Evolutionary conservation across 1,284 basidiomycete species (phyloP).

Genomic region (Bondarzewia mesenterica): DNA sequence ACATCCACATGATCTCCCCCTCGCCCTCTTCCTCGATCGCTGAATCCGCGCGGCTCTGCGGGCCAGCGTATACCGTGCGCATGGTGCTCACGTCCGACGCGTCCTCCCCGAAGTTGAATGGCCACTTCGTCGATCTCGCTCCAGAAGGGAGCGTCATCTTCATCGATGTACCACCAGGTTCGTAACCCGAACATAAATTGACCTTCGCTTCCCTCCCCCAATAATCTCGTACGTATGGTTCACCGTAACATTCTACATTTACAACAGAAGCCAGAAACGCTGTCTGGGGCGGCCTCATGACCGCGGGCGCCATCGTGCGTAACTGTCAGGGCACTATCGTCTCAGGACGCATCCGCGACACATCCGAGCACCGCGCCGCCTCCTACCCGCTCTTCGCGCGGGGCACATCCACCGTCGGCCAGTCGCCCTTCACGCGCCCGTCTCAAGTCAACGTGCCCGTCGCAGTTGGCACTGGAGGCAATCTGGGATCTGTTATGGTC

Average conservation of each 20-base stretch:
- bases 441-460: slow-evolving; percentile 74
- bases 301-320: slow-evolving; percentile 69
- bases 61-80: slow-evolving; percentile 86
- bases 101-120: slow-evolving; percentile 52
- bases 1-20: slow-evolving; percentile 60
- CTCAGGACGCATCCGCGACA: slow-evolving; percentile 78
- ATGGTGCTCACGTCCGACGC: slow-evolving; percentile 68
- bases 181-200: slow-evolving; percentile 19
- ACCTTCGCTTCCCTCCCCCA: slow-evolving; percentile 3
- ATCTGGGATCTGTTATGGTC: slow-evolving; percentile 51
- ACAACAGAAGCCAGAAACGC: slow-evolving; percentile 68
- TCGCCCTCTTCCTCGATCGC: slow-evolving; percentile 16
- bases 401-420: slow-evolving; percentile 81
- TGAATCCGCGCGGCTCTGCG: slow-evolving; percentile 40
- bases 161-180: slow-evolving; percentile 72
- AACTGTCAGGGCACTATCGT: slow-evolving; percentile 72
- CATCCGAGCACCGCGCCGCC: slow-evolving; percentile 64
- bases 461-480: slow-evolving; percentile 34
- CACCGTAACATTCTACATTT: background rate
- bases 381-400: slow-evolving; percentile 76
- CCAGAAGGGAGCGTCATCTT: slow-evolving; percentile 65
- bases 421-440: slow-evolving; percentile 81
- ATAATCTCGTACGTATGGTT: slow-evolving; percentile 22
- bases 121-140: slow-evolving; percentile 84
- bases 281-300: slow-evolving; percentile 91